Base-by-base conservation (phyloP, 2,329 filamentous ascomycete species). In the Fusarium subtropicale region DNA sequence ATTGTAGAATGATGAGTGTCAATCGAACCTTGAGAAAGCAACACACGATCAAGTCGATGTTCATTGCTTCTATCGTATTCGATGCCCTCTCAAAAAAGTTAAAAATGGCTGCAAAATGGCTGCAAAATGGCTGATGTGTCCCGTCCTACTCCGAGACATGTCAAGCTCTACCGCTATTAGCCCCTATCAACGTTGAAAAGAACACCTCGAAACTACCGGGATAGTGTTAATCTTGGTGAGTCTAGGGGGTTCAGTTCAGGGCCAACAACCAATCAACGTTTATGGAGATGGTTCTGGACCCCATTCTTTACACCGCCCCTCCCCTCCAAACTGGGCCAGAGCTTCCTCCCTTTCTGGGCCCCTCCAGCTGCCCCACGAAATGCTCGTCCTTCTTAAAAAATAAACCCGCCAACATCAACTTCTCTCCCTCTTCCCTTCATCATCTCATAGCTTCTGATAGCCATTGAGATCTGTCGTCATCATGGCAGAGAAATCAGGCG, bases 401-500 rank as follows among this genome's bases (percentile, higher is more conserved):
- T 69, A 73, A 69, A 62, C 59, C 53, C 52, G 56, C 68, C 56
- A 51, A 52, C 48, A 52, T 52, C 52, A 47, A 31, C 47, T 50
- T 51, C 55, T 64, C 50, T 64, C 54, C 64, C 41, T 63, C 41
- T 68, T 65, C 64, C 42, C 52, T 61, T 60, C 58, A 69, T 62
- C 50, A 59, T 66, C 60, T 57, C 54, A 56, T 55, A 69, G 55
- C 60, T 68, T 67, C 55, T 62, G 60, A 55, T 71, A 67, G 68
- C 71, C 72, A 76, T 77, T 75, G 71, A 54, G 67, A 62, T 67
- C 66, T 62, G 62, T 71, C 68, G 69, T 71, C 75, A 77, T 63
- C 41, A 79, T 79, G 78, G 77, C 78, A 63, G 78, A 79, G 64
- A 68, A 72, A 56, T 72, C 71, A 30, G 74, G 71, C 59, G 71